phyloP scores from a whole-genome alignment of 768 basidiomycete genomes.

The Phanerochaete carnosa region DNA sequence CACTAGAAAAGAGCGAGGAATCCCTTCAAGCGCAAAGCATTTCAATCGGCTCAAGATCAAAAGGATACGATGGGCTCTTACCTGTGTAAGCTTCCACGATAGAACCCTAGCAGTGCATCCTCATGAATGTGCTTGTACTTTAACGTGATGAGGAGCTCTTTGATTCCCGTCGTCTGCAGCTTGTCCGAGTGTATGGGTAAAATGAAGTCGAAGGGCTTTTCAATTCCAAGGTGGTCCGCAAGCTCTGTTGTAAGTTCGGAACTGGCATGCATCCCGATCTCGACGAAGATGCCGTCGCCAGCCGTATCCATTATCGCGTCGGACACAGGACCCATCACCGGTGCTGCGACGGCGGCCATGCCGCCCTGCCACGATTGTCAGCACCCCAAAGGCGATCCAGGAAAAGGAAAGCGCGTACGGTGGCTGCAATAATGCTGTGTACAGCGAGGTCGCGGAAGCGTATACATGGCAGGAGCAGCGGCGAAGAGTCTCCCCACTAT shows the following conservation, averaged over 20 bases:
- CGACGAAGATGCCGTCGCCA: constrained; percentile 57
- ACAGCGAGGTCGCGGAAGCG: constrained; percentile 61
- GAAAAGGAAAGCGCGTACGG: constrained; percentile 35
- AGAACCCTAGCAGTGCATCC: constrained; percentile 61
- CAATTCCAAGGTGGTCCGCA: constrained; percentile 51
- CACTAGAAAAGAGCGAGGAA: constrained; percentile 52
- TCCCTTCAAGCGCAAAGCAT: constrained; percentile 34
- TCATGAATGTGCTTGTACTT: constrained; percentile 55
- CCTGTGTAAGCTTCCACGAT: constrained; percentile 56
- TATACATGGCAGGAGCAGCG: constrained; percentile 59
- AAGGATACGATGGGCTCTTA: constrained; percentile 26
- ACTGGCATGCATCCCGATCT: constrained; percentile 51
- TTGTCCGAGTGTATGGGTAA: constrained; percentile 51
- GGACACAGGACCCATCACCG: constrained; percentile 52
- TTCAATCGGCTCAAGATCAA: constrained; percentile 1
- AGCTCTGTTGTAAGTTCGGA: constrained; percentile 48
- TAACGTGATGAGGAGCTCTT: constrained; percentile 56
- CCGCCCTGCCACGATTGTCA: constrained; percentile 30
- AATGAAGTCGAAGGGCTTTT: constrained; percentile 43
- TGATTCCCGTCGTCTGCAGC: constrained; percentile 56
- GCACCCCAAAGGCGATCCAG: background rate
- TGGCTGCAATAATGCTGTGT: constrained; percentile 58
- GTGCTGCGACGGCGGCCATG: constrained; percentile 41
- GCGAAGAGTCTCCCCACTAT: constrained; percentile 65
- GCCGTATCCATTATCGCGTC: constrained; percentile 48